Evolutionary conservation across 768 basidiomycete genomes (phyloP), one percentile per base, ranked within the genome.

Genomic region (Rhodotorula graminis): DNA sequence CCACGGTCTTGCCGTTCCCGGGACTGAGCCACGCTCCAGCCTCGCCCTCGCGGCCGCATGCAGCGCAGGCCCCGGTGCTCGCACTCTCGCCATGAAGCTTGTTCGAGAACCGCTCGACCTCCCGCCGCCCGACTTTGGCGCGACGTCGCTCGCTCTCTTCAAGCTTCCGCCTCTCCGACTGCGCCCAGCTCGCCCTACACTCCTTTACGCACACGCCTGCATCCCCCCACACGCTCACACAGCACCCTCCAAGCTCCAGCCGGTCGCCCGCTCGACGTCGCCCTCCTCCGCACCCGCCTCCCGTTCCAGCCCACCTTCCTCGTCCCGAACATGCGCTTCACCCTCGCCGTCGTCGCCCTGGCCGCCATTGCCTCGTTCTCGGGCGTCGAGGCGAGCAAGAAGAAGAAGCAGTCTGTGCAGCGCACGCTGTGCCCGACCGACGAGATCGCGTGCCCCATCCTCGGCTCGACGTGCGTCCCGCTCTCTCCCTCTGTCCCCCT

Each of bases 371-470:
- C 59, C 2, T 60, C 66, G 1, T 18, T 33, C 42, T 52, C 31
- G 1, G 67, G 67, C 27, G 71, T 69, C 56, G 52, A 56, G 10
- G 71, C 71, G 6, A 37, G 59, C 58, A 64, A 72, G 58, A 72
- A 72, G 71, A 64, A 65, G 47, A 72, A 72, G 71, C 60, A 42
- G 50, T 46, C 40, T 21, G 46, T 31, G 12, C 49, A 52, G 25
- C 37, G 66, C 49, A 72, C 71, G 42, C 67, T 68, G 46, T 72
- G 71, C 53, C 71, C 71, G 44, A 23, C 44, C 0, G 29, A 33
- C n/a, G 74, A 76, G 49, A 50, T 65, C 33, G 71, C 74, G 18
- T 76, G 74, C 60, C 74, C 74, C 9, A 72, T 76, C 40, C 25
- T 53, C 12, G 71, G 71, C 23, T 72, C 74, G 40, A 72, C 74